Evolutionary conservation across 345 rosid genomes (phyloP).

Genomic region (Turnera subulata): DNA sequence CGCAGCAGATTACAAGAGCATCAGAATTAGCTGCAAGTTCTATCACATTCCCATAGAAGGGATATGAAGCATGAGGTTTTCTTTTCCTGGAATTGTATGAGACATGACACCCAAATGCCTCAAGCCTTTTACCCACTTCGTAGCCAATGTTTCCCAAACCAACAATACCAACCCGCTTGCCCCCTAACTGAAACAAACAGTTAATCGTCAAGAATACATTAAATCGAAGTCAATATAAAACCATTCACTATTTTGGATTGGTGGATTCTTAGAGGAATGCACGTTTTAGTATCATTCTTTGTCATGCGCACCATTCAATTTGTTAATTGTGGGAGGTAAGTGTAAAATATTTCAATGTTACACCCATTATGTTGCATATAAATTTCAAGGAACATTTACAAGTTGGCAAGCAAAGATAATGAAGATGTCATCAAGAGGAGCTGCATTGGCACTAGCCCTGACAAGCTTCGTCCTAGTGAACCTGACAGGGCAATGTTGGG

Average conservation of each 20-base stretch:
- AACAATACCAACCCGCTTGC: conserved; percentile 46
- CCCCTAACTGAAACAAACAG: conserved; percentile 42
- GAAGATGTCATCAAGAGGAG: conserved; percentile 20
- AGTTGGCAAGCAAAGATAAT: neutral
- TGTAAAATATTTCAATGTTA: too few relatives aligned
- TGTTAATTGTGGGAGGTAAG: neutral
- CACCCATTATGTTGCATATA: too few relatives aligned
- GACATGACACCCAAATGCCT: conserved; percentile 42
- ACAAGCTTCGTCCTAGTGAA: conserved; percentile 23
- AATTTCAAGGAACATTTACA: too few relatives aligned
- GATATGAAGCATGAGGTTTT: conserved; percentile 31
- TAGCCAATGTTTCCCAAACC: conserved; percentile 52
- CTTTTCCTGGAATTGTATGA: conserved; percentile 44
- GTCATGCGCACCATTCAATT: conserved; percentile 15
- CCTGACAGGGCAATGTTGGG: conserved; percentile 34
- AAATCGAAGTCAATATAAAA: too few relatives aligned
- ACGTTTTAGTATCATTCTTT: neutral
- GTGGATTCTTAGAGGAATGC: conserved; percentile 9
- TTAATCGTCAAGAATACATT: too few relatives aligned
- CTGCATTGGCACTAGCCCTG: conserved; percentile 20
- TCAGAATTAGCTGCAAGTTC: conserved; percentile 43
- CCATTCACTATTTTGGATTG: too few relatives aligned
- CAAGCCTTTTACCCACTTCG: conserved; percentile 41
- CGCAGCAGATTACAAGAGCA: conserved; percentile 44
- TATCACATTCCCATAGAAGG: conserved; percentile 26